Evolutionary conservation across 139 green algal genomes (phyloP).

Genomic region (Chlamydomonas applanata): DNA sequence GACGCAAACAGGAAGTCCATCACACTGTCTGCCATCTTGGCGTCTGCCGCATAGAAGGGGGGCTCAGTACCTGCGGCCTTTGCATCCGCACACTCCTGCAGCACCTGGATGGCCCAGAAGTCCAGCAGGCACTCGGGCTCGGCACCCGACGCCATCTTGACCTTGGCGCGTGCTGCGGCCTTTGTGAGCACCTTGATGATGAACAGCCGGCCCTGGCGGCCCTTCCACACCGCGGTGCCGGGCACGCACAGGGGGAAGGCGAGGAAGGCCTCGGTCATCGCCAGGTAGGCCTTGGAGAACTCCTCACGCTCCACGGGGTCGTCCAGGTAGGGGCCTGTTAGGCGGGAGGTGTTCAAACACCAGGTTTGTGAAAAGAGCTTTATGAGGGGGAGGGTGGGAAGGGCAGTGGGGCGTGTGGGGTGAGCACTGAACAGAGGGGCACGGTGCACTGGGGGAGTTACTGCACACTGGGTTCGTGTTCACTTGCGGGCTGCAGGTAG

Average conservation of each 20-base stretch:
- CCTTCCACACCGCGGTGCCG: conserved; percentile 81
- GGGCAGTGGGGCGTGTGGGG: not conserved
- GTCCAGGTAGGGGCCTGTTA: conserved; percentile 77
- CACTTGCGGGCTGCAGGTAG: no score
- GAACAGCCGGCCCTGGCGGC: conserved; percentile 28
- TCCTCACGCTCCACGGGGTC: conserved; percentile 34
- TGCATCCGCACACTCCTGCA: conserved; percentile 55
- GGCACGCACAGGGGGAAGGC: conserved; percentile 80
- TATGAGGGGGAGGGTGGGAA: not conserved
- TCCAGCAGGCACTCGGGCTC: conserved; percentile 80
- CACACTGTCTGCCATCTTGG: conserved; percentile 71
- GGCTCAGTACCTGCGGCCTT: conserved; percentile 46
- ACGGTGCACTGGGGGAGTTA: no score
- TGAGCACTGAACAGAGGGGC: no score
- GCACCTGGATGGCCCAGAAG: conserved; percentile 57
- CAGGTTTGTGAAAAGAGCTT: not conserved
- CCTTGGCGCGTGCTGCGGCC: conserved; percentile 57
- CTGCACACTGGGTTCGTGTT: no score
- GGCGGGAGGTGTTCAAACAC: not conserved
- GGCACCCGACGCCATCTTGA: conserved; percentile 28
- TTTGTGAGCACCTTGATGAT: conserved; percentile 55
- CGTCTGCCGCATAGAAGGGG: conserved; percentile 54
- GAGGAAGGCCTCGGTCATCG: conserved; percentile 80
- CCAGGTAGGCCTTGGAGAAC: conserved; percentile 67
- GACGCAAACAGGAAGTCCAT: conserved; percentile 90